Evolutionary conservation across 2,329 filamentous ascomycete genomes (phyloP).

Genomic region (Diaporthe citri): DNA sequence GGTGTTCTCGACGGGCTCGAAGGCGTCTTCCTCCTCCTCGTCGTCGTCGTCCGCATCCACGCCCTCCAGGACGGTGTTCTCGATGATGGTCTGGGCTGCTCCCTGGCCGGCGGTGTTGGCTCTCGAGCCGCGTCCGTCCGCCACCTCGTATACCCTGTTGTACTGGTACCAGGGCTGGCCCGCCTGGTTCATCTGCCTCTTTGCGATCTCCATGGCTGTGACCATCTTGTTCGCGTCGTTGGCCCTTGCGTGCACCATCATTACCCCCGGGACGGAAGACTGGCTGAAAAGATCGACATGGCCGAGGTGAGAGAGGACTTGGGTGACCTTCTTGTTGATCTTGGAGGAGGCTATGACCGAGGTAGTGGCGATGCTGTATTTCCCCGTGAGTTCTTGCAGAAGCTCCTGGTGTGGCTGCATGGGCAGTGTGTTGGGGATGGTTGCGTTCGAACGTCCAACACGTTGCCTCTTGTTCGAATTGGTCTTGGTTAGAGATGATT

Average conservation of each 20-base stretch:
- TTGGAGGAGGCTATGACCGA: conserved; percentile 71
- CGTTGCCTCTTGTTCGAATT: conserved; percentile 43
- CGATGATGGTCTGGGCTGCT: conserved; percentile 48
- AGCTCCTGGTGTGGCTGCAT: conserved; percentile 56
- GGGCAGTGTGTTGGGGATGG: conserved; percentile 45
- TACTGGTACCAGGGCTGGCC: conserved; percentile 67
- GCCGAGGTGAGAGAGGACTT: conserved; percentile 59
- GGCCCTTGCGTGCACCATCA: conserved; percentile 65
- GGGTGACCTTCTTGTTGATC: conserved; percentile 67
- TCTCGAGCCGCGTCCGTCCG: conserved; percentile 44
- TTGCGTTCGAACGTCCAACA: conserved; percentile 38
- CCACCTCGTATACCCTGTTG: conserved; percentile 66
- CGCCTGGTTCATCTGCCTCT: conserved; percentile 64
- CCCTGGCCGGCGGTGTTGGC: neutral
- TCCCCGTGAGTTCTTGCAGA: conserved; percentile 57
- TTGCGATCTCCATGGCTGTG: conserved; percentile 75
- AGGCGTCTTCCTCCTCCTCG: conserved; percentile 60
- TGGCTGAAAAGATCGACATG: conserved; percentile 46
- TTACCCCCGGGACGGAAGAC: conserved; percentile 49
- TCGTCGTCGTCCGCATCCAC: conserved; percentile 48
- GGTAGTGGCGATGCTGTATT: conserved; percentile 63
- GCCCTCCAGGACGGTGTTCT: conserved; percentile 57
- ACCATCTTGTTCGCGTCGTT: conserved; percentile 73
- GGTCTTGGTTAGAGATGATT: neutral
- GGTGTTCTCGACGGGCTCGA: conserved; percentile 69